Evolutionary conservation across 192 early-diverging fungal species (phyloP), one percentile per base, ranked within the genome.

Genomic region (Umbelopsis vinacea): DNA sequence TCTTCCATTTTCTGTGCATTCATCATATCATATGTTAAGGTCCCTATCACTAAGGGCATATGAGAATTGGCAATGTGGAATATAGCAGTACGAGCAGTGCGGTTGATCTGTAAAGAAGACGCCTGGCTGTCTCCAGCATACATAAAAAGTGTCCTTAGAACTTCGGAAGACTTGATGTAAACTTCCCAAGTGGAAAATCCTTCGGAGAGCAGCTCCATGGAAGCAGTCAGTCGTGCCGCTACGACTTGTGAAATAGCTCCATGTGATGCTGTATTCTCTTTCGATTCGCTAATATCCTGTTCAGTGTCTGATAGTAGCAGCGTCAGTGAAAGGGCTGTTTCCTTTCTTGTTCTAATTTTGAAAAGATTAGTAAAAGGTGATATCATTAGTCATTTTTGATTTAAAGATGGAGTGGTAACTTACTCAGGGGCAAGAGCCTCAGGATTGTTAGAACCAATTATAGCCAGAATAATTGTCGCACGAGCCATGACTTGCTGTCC

Each of bases 121-220:
- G 82, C 9, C 10, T 79, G 77, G 12, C 73, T 45, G 45, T 87
- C 84, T 40, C 78, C 77, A 0, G 88, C 82, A 70, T 89, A 83
- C 2, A 73, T 50, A 68, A 94, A 89, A 0, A 95, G 53, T 0
- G 84, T 87, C 4, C 86, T 77, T 0, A 95, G 74, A 2, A 94
- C 84, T 7, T 76, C 79, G 12, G 89, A 75, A 0, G 88, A 85
- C 69, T 93, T 93, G 40, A 93, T 84, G 73, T 89, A 90, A 7
- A 92, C 82, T 54, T 95, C 92, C 92, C 92, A 95, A 0, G 79
- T 78, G 40, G 81, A 48, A 79, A 93, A 95, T 6, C 93, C 94
- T 48, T 84, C 80, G 0, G 89, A 89, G 0, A 95, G 68, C 4
- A 96, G 57, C 66, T 95, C 92, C 48, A 95, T 85, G 0, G 77